Conservation (phyloP, 2,329 filamentous ascomycete genomes). For the Aspergillus uvarum region DNA sequence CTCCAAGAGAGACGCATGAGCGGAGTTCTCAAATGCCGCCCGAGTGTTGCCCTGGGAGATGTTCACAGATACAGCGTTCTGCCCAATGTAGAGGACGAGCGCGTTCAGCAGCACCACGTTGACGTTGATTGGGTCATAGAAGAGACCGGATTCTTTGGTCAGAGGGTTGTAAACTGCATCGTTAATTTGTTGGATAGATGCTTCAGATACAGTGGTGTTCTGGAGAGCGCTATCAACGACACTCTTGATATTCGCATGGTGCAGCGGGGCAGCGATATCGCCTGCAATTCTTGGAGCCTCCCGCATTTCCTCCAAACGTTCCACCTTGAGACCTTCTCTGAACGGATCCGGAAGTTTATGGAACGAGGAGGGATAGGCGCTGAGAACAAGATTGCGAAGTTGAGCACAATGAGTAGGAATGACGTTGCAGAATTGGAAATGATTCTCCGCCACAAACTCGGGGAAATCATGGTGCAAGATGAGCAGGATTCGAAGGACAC, state of each 20-base stretch:
- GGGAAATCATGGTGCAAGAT: constrained; percentile 92
- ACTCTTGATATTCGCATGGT: constrained; percentile 54
- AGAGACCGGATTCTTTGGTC: constrained; percentile 62
- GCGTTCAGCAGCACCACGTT: constrained; percentile 74
- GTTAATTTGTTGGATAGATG: constrained; percentile 69
- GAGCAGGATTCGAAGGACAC: constrained; percentile 76
- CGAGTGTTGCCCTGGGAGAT: constrained; percentile 56
- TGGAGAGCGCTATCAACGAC: constrained; percentile 54
- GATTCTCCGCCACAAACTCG: constrained; percentile 86
- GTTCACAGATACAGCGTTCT: constrained; percentile 64
- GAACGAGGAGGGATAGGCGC: constrained; percentile 70
- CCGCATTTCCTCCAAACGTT: constrained; percentile 72
- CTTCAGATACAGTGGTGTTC: constrained; percentile 65
- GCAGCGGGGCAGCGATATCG: constrained; percentile 55
- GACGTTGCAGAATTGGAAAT: constrained; percentile 75
- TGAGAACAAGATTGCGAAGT: constrained; percentile 82
- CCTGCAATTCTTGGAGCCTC: constrained; percentile 65
- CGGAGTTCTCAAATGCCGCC: constrained; percentile 63
- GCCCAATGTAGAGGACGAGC: constrained; percentile 78
- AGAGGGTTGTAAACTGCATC: constrained; percentile 66
- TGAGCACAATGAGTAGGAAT: constrained; percentile 84
- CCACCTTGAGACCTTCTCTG: constrained; percentile 70
- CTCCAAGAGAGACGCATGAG: constrained; percentile 71
- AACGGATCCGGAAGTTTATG: constrained; percentile 73
- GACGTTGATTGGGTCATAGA: constrained; percentile 65